Percentiles rank a stretch among this genome's conserved stretches.
Evolutionary conservation across 257 asterid species (phyloP).

Genomic region (Petunia secreta): DNA sequence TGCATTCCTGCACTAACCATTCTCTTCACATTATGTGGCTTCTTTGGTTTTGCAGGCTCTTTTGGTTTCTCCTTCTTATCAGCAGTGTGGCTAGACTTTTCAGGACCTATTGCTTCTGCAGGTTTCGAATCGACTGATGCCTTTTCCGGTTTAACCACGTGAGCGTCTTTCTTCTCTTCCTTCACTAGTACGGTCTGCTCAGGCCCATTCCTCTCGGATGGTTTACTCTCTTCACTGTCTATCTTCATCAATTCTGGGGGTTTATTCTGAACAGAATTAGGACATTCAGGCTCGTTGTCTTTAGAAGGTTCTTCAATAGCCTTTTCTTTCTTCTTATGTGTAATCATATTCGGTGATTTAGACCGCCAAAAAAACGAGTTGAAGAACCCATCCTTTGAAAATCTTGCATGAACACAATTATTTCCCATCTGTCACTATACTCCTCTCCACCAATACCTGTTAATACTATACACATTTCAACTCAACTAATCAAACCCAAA

Average conservation of each 20-base stretch:
- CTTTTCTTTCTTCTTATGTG: conserved; percentile 14
- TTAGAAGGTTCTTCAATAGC: background rate
- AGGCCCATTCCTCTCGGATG: background rate
- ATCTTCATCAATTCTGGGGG: conserved; percentile 27
- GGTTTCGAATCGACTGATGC: background rate
- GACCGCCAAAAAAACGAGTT: conserved; percentile 27
- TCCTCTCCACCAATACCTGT: background rate
- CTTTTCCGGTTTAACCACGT: background rate
- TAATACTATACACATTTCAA: conserved; percentile 12
- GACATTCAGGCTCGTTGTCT: background rate
- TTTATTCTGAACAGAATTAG: conserved; percentile 13
- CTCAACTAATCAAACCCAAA: background rate
- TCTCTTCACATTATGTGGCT: conserved; percentile 43
- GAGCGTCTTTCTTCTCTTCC: conserved; percentile 17
- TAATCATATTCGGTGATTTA: conserved; percentile 19
- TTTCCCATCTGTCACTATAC: conserved; percentile 31
- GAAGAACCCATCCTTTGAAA: conserved; percentile 23
- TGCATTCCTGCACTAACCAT: conserved; percentile 45
- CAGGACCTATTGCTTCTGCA: background rate
- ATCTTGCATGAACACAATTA: conserved; percentile 32
- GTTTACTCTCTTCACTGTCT: background rate
- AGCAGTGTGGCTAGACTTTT: background rate
- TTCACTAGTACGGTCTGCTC: background rate
- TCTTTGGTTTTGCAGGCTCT: conserved; percentile 30
- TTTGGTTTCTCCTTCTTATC: background rate